These are phyloP conservation scores for Lepiota venenata DNA, from an alignment of 768 basidiomycete genomes.

Conservation along the genomic window DNA sequence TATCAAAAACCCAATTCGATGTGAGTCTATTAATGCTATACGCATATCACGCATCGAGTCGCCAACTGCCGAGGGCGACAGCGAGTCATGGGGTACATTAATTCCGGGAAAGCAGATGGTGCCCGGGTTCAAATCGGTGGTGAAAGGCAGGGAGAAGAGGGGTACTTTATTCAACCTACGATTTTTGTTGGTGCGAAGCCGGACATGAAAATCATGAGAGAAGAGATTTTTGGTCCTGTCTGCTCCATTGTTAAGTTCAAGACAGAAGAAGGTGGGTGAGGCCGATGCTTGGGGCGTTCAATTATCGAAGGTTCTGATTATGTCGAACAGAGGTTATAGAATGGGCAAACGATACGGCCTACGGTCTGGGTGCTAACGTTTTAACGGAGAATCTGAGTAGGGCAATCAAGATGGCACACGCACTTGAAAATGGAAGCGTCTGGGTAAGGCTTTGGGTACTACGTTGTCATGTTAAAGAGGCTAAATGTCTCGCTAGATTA, in stretches of 20 bases:
- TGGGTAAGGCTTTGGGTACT: conserved; percentile 35
- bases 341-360: conserved; percentile 72
- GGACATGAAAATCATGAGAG: conserved; percentile 72
- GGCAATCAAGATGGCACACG: conserved; percentile 61
- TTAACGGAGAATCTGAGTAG: conserved; percentile 68
- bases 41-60: background rate
- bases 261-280: conserved; percentile 40
- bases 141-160: conserved; percentile 42
- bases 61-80: conserved; percentile 20
- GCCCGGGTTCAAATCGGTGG: conserved; percentile 69
- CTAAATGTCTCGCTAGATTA: conserved; percentile 26
- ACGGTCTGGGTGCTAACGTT: conserved; percentile 78
- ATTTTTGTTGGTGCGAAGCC: conserved; percentile 64
- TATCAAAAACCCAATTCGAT: conserved; percentile 65
- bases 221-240: conserved; percentile 83
- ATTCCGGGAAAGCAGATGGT: conserved; percentile 69
- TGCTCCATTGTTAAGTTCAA: conserved; percentile 76
- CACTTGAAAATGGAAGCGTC: conserved; percentile 62
- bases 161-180: conserved; percentile 73
- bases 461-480: too few relatives aligned
- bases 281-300: background rate
- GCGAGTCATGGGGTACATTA: conserved; percentile 78
- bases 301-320: too few relatives aligned
- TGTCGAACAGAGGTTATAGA: conserved; percentile 37
- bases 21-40: conserved; percentile 28